Base-by-base conservation (phyloP, 192 early-diverging fungal genomes). In the Martensiomyces pterosporus region DNA sequence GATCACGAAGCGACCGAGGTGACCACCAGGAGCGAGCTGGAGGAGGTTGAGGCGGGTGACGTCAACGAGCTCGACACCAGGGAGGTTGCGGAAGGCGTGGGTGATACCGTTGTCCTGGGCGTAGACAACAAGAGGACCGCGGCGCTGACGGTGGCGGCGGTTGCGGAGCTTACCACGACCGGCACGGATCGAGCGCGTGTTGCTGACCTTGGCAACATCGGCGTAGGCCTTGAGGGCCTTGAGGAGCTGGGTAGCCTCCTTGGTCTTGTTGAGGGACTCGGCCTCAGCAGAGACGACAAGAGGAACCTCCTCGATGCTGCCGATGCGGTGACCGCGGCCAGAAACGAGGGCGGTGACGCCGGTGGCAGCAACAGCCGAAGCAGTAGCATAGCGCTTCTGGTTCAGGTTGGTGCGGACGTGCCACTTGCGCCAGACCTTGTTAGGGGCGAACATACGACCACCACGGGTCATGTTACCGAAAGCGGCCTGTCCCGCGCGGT, bases 381-480 rank as follows among this genome's bases (percentile, higher is more conserved):
- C 94, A 50, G 88, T 89, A 24, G 93, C 96, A 79, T 87, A 98
- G 61, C 94, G 88, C 83, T 91, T 91, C 84, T 97, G 92, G 89
- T 94, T 96, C 72, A 85, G 60, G 91, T 94, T 94, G 77, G 89
- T 92, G 85, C 94, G 94, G 59, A 97, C 81, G 84, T 97, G 94
- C 94, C 96, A 98, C 85, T 94, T 96, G 80, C 94, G 84, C 92
- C 91, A 98, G 78, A 87, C 85, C 86, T 99, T 99, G 83, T 91
- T 99, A 42, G 96, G 96, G 53, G 96, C 93, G 68, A 96, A 98
- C 96, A 98, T 98, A 55, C 93, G 88, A 77, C 96, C 94, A 62
- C 91, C 91, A 78, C 94, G 91, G 78, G 91, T 94, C 96, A 96
- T 97, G 87, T 98, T 98, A 69, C 96, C 94, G 82, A 97, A 98